phyloP scores from a whole-genome alignment of 345 rosid genomes.

The Bruguiera sexangula region DNA sequence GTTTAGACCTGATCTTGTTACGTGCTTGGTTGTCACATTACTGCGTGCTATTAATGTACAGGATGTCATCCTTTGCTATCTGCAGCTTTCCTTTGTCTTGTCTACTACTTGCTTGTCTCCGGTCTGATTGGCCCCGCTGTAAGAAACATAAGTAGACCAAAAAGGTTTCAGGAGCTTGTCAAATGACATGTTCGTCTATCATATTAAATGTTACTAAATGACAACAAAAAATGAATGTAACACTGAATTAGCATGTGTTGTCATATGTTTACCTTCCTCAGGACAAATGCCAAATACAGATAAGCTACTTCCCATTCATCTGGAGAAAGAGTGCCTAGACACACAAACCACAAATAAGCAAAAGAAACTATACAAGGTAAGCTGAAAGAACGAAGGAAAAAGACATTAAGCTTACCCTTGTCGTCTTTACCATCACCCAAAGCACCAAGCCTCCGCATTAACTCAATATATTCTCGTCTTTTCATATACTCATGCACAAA shows the following conservation, averaged over 20 bases:
- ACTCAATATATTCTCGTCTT: constrained; percentile 66
- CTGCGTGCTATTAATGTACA: constrained; percentile 33
- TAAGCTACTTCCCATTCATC: constrained; percentile 99
- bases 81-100: constrained; percentile 80
- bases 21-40: neutral
- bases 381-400: neutral
- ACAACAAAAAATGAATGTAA: neutral
- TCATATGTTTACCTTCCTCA: constrained; percentile 61
- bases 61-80: constrained; percentile 68
- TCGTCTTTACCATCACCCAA: constrained; percentile 93
- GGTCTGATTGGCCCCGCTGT: constrained; percentile 78
- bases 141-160: neutral
- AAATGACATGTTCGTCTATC: neutral
- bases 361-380: neutral
- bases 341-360: neutral
- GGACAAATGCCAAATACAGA: constrained; percentile 73
- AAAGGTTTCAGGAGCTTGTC: neutral
- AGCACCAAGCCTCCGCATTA: constrained; percentile 94
- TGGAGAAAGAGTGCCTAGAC: constrained; percentile 71
- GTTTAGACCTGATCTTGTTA: neutral
- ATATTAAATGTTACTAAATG: no score
- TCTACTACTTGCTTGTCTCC: constrained; percentile 38
- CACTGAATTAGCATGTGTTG: neutral
- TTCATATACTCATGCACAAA: constrained; percentile 83
- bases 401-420: constrained; percentile 50